Percentiles rank a stretch among this genome's conserved stretches.
phyloP scores from a whole-genome alignment of 2,329 filamentous ascomycete species.

The Botrytis pseudocinerea region DNA sequence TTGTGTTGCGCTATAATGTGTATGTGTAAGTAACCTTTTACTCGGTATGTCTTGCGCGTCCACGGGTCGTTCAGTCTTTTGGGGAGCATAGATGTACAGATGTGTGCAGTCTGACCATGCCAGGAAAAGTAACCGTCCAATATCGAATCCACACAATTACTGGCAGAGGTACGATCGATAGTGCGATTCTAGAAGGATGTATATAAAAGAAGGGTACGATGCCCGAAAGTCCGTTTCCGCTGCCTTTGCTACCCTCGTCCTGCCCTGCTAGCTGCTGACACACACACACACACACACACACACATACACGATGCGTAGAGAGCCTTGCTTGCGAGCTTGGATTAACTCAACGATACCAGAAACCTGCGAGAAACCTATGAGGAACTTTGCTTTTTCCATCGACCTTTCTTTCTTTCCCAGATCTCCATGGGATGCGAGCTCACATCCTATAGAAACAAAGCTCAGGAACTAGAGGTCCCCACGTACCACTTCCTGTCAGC shows the following conservation, averaged over 20 bases:
- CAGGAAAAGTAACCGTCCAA: not conserved
- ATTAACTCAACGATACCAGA: not conserved
- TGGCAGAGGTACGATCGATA: not conserved
- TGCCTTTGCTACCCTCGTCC: not conserved
- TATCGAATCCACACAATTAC: conserved; percentile 1
- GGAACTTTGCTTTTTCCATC: not conserved
- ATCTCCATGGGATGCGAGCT: not conserved
- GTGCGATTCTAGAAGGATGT: not conserved
- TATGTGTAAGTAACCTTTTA: conserved; percentile 1
- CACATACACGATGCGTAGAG: not conserved
- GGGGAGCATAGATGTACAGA: not conserved
- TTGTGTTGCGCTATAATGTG: conserved; percentile 8
- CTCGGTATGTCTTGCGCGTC: not conserved
- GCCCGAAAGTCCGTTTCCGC: not conserved
- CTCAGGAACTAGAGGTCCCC: not conserved
- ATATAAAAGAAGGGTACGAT: not conserved
- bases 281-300: conserved; percentile 3
- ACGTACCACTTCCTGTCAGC: not conserved
- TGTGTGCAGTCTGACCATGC: conserved; percentile 4
- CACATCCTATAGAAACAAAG: not conserved
- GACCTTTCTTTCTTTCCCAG: not conserved
- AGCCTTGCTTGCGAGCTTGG: not conserved
- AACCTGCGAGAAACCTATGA: not conserved
- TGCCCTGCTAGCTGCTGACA: not conserved
- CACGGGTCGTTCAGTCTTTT: not conserved